Conservation (phyloP, 1,284 basidiomycete genomes). For the Hymenochaete sp. region DNA sequence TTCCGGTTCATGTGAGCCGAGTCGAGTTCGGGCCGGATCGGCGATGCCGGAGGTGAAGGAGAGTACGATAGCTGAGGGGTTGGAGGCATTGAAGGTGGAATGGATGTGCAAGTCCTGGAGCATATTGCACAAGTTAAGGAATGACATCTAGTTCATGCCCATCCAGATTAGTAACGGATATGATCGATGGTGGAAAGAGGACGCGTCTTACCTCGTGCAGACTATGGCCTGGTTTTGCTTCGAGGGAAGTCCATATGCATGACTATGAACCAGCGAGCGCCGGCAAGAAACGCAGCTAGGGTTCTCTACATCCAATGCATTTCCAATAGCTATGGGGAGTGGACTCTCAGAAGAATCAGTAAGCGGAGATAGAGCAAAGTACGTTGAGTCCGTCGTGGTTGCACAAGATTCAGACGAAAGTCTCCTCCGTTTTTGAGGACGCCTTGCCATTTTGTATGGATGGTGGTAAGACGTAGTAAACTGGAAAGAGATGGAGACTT, state of each 20-base stretch:
- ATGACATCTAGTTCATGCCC: slow-evolving; percentile 22
- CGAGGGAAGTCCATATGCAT: too few species aligned
- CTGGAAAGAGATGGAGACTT: background rate
- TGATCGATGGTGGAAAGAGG: background rate
- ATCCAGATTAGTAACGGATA: background rate
- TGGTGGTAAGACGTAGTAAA: too few species aligned
- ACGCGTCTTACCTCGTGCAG: slow-evolving; percentile 13
- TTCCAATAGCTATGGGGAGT: background rate
- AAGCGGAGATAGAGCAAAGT: background rate
- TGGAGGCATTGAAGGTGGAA: slow-evolving; percentile 22
- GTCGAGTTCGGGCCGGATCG: slow-evolving; percentile 17
- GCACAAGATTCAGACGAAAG: slow-evolving; percentile 10
- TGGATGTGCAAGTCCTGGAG: slow-evolving; percentile 26
- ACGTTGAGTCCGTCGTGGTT: slow-evolving; percentile 14
- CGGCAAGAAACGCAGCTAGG: slow-evolving; percentile 13
- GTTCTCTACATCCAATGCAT: background rate
- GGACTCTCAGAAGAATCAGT: slow-evolving; percentile 5
- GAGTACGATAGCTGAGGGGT: slow-evolving; percentile 24
- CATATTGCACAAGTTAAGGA: slow-evolving; percentile 28
- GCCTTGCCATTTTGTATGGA: slow-evolving; percentile 7
- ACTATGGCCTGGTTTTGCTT: slow-evolving; percentile 12
- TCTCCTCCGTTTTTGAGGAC: slow-evolving; percentile 14
- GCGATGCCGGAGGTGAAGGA: slow-evolving; percentile 21
- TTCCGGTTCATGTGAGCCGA: slow-evolving; percentile 4
- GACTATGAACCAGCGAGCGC: slow-evolving; percentile 8